These are phyloP conservation scores for Castanea mollissima DNA, from an alignment of 306 rosid species.

Conservation along the genomic window DNA sequence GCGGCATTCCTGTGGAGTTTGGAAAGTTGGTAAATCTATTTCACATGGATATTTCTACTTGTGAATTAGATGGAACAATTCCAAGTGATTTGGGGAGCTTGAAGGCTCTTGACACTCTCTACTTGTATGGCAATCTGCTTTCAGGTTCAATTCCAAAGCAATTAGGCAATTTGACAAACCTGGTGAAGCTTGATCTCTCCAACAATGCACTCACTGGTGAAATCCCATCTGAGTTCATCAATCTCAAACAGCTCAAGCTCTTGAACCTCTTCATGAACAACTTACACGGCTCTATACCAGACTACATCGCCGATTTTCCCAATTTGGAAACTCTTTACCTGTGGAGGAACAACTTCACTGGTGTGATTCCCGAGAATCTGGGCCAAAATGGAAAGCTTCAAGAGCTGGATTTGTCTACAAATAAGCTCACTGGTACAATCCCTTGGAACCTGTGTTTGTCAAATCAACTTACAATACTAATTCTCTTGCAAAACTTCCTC, in stretches of 20 bases:
- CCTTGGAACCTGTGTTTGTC: slow-evolving; percentile 66
- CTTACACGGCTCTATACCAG: slow-evolving; percentile 80
- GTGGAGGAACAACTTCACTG: slow-evolving; percentile 91
- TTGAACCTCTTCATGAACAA: slow-evolving; percentile 79
- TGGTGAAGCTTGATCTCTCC: slow-evolving; percentile 68
- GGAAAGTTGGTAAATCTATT: slow-evolving; percentile 59
- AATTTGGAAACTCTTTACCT: slow-evolving; percentile 58
- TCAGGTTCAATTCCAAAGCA: slow-evolving; percentile 74
- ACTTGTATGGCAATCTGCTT: slow-evolving; percentile 64
- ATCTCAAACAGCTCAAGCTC: slow-evolving; percentile 61
- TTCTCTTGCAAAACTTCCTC: slow-evolving; percentile 74
- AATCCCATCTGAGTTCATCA: slow-evolving; percentile 70
- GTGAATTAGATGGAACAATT: slow-evolving; percentile 67
- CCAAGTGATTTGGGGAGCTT: slow-evolving; percentile 72
- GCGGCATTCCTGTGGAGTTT: slow-evolving; percentile 74
- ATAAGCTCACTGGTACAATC: slow-evolving; percentile 80
- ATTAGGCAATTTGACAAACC: slow-evolving; percentile 56
- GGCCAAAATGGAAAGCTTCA: slow-evolving; percentile 70
- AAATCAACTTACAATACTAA: slow-evolving; percentile 57
- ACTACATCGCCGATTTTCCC: slow-evolving; percentile 61
- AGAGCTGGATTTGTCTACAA: slow-evolving; percentile 78
- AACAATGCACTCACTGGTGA: slow-evolving; percentile 74
- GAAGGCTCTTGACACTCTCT: slow-evolving; percentile 61
- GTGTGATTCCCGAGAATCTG: slow-evolving; percentile 68
- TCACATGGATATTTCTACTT: slow-evolving; percentile 66